phyloP scores from a whole-genome alignment of 352 stramenopile genomes.

The Poterioochromonas sp. region DNA sequence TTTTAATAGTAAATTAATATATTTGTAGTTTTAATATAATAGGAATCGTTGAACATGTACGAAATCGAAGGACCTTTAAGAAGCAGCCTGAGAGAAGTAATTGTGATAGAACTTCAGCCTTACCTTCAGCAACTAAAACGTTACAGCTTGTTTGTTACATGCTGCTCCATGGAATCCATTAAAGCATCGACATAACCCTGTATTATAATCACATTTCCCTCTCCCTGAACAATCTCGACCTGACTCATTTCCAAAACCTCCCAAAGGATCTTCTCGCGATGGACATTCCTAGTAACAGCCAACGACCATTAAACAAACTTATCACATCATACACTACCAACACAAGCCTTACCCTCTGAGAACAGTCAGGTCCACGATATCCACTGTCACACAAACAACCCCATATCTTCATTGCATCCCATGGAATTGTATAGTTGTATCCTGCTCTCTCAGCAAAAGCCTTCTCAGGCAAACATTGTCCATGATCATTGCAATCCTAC shows the following conservation, averaged over 20 bases:
- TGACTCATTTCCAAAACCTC: not conserved
- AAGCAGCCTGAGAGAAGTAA: too few relatives aligned
- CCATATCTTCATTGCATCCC: slow-evolving; percentile 81
- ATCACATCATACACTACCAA: not conserved
- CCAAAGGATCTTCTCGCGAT: not conserved
- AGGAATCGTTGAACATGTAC: too few relatives aligned
- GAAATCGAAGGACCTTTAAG: too few relatives aligned
- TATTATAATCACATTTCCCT: slow-evolving; percentile 18
- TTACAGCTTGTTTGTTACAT: not conserved
- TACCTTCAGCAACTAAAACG: too few relatives aligned
- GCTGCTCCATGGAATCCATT: not conserved
- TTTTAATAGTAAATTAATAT: too few relatives aligned
- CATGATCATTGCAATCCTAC: slow-evolving; percentile 27
- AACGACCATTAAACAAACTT: too few relatives aligned
- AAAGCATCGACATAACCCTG: not conserved
- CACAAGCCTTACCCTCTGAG: not conserved
- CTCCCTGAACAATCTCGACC: slow-evolving; percentile 15
- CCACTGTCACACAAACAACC: slow-evolving; percentile 83
- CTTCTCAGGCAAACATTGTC: slow-evolving; percentile 69
- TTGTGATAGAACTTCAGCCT: too few relatives aligned
- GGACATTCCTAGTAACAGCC: slow-evolving; percentile 23
- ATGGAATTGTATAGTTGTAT: slow-evolving; percentile 54
- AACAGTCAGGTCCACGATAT: slow-evolving; percentile 60
- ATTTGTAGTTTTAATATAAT: too few relatives aligned
- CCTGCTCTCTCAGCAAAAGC: slow-evolving; percentile 55